Percentiles rank a stretch among this genome's conserved stretches.
Conservation (phyloP, 306 rosid genomes). For the Lupinus albus region DNA sequence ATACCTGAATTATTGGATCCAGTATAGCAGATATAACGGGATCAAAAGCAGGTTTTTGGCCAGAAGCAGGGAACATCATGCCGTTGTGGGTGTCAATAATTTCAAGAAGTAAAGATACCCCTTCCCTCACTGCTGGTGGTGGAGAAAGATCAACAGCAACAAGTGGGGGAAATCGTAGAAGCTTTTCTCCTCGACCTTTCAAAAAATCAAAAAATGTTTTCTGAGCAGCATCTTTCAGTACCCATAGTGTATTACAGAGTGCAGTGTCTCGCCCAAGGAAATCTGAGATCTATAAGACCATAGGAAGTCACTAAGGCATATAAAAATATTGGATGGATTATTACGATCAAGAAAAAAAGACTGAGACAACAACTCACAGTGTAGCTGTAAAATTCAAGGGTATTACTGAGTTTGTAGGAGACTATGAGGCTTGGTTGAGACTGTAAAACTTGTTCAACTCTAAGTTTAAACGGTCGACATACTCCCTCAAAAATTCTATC, state of each 20-base stretch:
- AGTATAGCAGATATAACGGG: conserved; percentile 90
- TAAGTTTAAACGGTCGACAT: conserved; percentile 96
- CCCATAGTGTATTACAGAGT: conserved; percentile 81
- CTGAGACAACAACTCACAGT: conserved; percentile 65
- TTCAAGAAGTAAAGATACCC: conserved; percentile 89
- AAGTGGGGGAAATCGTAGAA: conserved; percentile 89
- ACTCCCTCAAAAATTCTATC: conserved; percentile 99
- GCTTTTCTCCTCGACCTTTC: conserved; percentile 87
- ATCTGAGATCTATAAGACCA: conserved; percentile 74
- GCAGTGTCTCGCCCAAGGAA: conserved; percentile 92
- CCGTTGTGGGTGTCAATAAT: conserved; percentile 78
- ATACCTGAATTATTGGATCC: conserved; percentile 93
- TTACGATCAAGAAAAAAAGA: conserved; percentile 5
- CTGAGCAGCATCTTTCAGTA: conserved; percentile 87
- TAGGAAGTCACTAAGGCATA: conserved; percentile 33
- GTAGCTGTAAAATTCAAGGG: conserved; percentile 89
- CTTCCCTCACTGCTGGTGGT: conserved; percentile 96
- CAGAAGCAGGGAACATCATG: conserved; percentile 87
- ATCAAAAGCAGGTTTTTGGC: conserved; percentile 74
- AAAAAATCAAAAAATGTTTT: conserved; percentile 91
- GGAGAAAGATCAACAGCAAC: conserved; percentile 97
- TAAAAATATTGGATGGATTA: conserved; percentile 7
- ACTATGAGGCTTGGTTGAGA: conserved; percentile 90
- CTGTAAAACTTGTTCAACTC: conserved; percentile 98
- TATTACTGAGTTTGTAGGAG: conserved; percentile 87